Percentiles rank a stretch among this genome's conserved stretches.
phyloP scores from a whole-genome alignment of 2,329 filamentous ascomycete species.

The Aureobasidium namibiae region DNA sequence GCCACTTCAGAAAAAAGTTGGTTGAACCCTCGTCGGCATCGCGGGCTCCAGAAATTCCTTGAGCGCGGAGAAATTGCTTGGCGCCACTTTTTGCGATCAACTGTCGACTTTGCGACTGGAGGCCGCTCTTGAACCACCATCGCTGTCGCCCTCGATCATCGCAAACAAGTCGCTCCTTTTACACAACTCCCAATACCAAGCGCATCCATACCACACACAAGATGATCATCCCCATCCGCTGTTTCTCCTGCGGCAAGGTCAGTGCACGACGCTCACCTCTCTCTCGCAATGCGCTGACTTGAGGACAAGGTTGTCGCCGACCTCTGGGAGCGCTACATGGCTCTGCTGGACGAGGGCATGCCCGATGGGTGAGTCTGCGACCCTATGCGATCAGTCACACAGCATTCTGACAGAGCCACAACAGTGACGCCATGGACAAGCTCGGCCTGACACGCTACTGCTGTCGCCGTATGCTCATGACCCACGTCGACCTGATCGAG shows the following conservation, averaged over 20 bases:
- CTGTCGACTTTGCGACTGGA: background rate
- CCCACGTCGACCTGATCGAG: slow-evolving; percentile 96
- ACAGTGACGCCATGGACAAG: slow-evolving; percentile 89
- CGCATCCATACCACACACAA: background rate
- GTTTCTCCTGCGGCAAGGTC: slow-evolving; percentile 99
- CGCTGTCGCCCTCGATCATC: background rate
- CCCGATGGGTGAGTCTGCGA: slow-evolving; percentile 24
- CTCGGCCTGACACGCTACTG: slow-evolving; percentile 93
- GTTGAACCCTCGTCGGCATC: background rate
- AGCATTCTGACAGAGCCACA: slow-evolving; percentile 12
- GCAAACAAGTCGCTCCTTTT: background rate
- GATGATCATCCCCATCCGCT: slow-evolving; percentile 98
- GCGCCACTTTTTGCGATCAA: background rate
- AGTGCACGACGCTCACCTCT: slow-evolving; percentile 15
- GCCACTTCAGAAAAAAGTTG: background rate
- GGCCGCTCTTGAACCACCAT: background rate
- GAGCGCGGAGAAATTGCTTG: background rate
- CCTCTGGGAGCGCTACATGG: slow-evolving; percentile 92
- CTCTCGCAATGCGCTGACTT: slow-evolving; percentile 5
- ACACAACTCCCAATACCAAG: background rate
- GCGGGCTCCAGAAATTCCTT: slow-evolving; percentile 7
- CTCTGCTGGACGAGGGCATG: slow-evolving; percentile 66
- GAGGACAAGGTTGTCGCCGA: slow-evolving; percentile 78
- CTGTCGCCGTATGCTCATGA: slow-evolving; percentile 99
- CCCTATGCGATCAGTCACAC: background rate